phyloP scores from a whole-genome alignment of 306 rosid species.

The Pueraria montana region DNA sequence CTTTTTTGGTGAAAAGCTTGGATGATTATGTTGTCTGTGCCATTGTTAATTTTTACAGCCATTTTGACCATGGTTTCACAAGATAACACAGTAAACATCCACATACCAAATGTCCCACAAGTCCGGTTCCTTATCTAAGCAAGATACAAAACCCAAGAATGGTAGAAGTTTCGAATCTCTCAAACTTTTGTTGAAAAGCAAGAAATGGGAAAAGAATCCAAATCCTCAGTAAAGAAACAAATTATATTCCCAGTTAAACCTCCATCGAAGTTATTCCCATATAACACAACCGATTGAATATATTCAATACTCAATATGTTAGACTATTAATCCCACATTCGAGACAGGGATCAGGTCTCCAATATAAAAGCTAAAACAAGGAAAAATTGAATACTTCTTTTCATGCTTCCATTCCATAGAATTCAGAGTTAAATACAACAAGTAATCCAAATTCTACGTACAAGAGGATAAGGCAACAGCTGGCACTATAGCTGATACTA shows the following conservation, averaged over 20 bases:
- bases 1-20: slow-evolving; percentile 5
- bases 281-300: slow-evolving; percentile 35
- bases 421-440: no score
- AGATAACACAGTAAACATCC: slow-evolving; percentile 7
- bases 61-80: slow-evolving; percentile 10
- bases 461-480: no score
- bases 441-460: no score
- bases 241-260: slow-evolving; percentile 46
- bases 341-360: no score
- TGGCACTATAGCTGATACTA: no score
- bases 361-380: no score
- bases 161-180: slow-evolving; percentile 25
- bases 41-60: not conserved
- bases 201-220: slow-evolving; percentile 32
- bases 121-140: slow-evolving; percentile 23
- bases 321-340: no score
- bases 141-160: slow-evolving; percentile 31
- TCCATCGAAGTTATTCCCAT: slow-evolving; percentile 46
- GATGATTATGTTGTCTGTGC: not conserved
- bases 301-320: slow-evolving; percentile 36
- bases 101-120: not conserved
- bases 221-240: slow-evolving; percentile 39
- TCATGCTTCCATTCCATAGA: no score
- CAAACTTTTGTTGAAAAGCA: slow-evolving; percentile 31
- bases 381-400: no score